Evolutionary conservation across 164 flowering plant genomes (phyloP).

Genomic region (Magnolia sinica): DNA sequence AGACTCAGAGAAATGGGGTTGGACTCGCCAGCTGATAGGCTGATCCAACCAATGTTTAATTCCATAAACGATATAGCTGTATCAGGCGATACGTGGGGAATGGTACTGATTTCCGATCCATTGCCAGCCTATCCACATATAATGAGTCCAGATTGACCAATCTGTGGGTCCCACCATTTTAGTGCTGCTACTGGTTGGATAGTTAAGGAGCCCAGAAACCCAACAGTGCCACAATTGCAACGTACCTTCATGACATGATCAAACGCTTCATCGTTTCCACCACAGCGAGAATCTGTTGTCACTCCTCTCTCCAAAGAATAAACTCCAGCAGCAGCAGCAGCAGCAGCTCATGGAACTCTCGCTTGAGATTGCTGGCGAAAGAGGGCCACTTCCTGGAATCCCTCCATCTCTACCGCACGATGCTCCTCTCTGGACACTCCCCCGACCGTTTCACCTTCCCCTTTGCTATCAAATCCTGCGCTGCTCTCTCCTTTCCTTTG

Average conservation of each 20-base stretch:
- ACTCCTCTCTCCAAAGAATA: background rate
- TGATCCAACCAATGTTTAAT: too few relatives aligned
- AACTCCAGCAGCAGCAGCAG: conserved; percentile 3
- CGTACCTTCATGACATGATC: conserved; percentile 16
- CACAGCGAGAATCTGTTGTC: background rate
- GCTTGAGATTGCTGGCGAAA: conserved; percentile 47
- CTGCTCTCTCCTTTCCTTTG: conserved; percentile 47
- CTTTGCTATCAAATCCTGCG: conserved; percentile 72
- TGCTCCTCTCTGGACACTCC: conserved; percentile 55
- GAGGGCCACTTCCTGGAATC: conserved; percentile 48
- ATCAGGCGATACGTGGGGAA: too few relatives aligned
- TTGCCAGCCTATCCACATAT: too few relatives aligned
- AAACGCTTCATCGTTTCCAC: background rate
- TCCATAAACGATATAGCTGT: too few relatives aligned
- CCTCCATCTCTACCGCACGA: conserved; percentile 58
- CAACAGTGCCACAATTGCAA: too few relatives aligned
- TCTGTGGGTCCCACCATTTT: too few relatives aligned
- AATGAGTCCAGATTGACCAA: too few relatives aligned
- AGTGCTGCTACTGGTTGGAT: too few relatives aligned
- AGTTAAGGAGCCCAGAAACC: too few relatives aligned
- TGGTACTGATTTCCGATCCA: too few relatives aligned
- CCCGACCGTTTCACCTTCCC: conserved; percentile 89
- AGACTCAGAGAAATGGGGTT: too few relatives aligned
- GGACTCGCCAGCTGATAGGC: too few relatives aligned
- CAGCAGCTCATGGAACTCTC: conserved; percentile 56